Evolutionary conservation across 225 moss, liverwort and hornwort genomes (phyloP).

Genomic region (Sphagnum tenellum): DNA sequence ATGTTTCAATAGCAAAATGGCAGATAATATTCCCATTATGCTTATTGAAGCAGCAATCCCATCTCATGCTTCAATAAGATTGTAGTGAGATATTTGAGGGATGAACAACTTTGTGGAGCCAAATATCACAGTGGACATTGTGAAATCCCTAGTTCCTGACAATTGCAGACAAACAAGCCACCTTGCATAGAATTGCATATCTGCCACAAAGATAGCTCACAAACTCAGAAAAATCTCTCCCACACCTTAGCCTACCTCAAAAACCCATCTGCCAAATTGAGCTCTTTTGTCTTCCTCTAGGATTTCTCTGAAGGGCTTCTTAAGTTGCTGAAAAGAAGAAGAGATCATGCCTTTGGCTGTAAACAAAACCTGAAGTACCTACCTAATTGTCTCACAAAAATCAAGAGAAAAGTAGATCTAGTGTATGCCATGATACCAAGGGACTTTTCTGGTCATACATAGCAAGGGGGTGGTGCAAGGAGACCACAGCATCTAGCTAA

Average conservation of each 20-base stretch:
- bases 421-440: slow-evolving; percentile 91
- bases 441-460: slow-evolving; percentile 84
- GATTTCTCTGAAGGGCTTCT: too few species aligned
- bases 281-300: too few species aligned
- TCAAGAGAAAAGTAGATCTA: too few species aligned
- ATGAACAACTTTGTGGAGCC: slow-evolving; percentile 92
- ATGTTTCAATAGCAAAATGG: too few species aligned
- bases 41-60: neutral
- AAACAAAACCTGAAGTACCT: too few species aligned
- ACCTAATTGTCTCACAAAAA: too few species aligned
- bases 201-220: too few species aligned
- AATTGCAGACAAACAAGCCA: slow-evolving; percentile 78
- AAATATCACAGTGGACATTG: slow-evolving; percentile 93
- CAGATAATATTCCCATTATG: too few species aligned
- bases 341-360: too few species aligned
- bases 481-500: slow-evolving; percentile 83
- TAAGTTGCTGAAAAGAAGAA: too few species aligned
- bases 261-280: too few species aligned
- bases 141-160: slow-evolving; percentile 93
- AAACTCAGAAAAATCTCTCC: slow-evolving; percentile 6
- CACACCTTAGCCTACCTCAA: too few species aligned
- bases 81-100: slow-evolving; percentile 96
- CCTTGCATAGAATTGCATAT: slow-evolving; percentile 96
- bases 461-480: slow-evolving; percentile 85
- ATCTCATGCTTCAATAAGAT: slow-evolving; percentile 61